Conservation (phyloP, 2,329 filamentous ascomycete species). For the Claviceps purpurea region DNA sequence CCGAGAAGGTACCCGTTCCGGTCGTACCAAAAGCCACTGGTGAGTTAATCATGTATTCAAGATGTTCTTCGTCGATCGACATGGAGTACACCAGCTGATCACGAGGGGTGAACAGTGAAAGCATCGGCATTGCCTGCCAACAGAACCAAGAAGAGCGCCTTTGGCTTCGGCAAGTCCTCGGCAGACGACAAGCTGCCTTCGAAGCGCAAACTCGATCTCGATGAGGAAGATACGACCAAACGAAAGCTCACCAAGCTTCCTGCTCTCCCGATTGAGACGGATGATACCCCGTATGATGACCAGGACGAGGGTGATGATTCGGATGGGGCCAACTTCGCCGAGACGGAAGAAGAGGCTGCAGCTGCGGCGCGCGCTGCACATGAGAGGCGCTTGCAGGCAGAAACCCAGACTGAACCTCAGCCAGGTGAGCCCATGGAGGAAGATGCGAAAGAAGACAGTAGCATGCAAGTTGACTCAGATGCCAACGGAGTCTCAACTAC, state of each 20-base stretch:
- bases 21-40: conserved; percentile 23
- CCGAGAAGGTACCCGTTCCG: conserved; percentile 19
- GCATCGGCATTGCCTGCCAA: conserved; percentile 50
- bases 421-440: conserved; percentile 26
- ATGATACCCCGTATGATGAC: conserved; percentile 46
- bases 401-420: conserved; percentile 33
- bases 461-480: conserved; percentile 11
- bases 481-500: conserved; percentile 12
- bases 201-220: conserved; percentile 70
- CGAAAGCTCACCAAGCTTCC: conserved; percentile 88
- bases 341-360: conserved; percentile 75
- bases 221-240: conserved; percentile 74
- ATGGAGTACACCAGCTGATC: background rate
- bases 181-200: conserved; percentile 54
- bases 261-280: conserved; percentile 53
- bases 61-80: background rate
- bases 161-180: conserved; percentile 62
- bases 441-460: conserved; percentile 11
- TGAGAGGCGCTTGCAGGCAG: conserved; percentile 55
- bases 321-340: conserved; percentile 64
- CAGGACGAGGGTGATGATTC: conserved; percentile 58
- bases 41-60: conserved; percentile 13
- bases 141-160: conserved; percentile 64
- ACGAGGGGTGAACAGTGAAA: conserved; percentile 13
- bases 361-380: conserved; percentile 76